Evolutionary conservation across 179 eudicot genomes (phyloP).

Genomic region (Carnegiea gigantea): DNA sequence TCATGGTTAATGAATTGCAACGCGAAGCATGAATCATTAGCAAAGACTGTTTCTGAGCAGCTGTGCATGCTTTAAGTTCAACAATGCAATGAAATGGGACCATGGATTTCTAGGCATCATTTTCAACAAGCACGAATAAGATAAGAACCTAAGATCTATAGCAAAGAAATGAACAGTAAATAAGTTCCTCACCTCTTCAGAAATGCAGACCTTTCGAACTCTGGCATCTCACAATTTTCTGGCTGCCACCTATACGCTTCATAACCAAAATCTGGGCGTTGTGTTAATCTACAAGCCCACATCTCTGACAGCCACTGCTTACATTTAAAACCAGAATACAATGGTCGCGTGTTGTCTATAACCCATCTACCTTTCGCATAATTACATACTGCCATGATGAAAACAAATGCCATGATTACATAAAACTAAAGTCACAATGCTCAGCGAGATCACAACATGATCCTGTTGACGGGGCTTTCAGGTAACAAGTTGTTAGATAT

Average conservation of each 20-base stretch:
- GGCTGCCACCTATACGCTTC: conserved; percentile 87
- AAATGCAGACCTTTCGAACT: conserved; percentile 52
- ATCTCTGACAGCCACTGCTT: conserved; percentile 87
- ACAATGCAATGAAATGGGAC: neutral
- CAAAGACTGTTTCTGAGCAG: neutral
- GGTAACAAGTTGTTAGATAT: neutral
- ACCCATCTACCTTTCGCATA: conserved; percentile 91
- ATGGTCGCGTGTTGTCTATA: conserved; percentile 54
- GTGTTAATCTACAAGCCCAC: conserved; percentile 91
- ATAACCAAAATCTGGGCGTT: conserved; percentile 77
- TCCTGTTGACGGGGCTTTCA: neutral
- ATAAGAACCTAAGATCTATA: neutral
- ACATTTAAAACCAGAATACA: conserved; percentile 81
- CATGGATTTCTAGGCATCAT: neutral
- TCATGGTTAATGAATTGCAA: neutral
- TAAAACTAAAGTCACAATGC: conserved; percentile 7
- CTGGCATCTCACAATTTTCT: conserved; percentile 71
- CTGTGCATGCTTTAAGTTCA: neutral
- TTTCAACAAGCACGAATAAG: neutral
- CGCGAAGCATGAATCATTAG: neutral
- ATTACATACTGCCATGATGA: conserved; percentile 59
- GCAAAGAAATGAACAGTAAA: neutral
- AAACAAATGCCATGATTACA: neutral
- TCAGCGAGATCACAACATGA: neutral
- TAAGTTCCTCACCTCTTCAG: conserved; percentile 47